A percentile compares a stretch with the other conserved stretches of the same genome.
These are phyloP conservation scores for Syzygium aqueum DNA, from an alignment of 345 rosid species.

Conservation along the genomic window DNA sequence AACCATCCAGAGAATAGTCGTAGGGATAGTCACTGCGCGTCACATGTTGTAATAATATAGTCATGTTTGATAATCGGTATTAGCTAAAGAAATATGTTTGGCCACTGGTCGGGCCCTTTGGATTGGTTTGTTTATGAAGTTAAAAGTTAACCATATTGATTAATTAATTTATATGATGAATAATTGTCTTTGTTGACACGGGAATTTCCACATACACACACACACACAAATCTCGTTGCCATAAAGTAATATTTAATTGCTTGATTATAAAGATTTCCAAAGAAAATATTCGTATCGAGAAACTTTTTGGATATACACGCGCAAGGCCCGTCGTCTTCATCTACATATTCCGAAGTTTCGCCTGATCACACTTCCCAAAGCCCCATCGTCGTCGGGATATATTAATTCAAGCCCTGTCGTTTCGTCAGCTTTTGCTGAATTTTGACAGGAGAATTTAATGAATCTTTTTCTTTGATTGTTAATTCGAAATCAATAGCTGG, in stretches of 20 bases:
- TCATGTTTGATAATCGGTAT: background rate
- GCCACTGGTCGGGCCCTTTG: background rate
- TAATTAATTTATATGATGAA: background rate
- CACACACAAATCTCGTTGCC: background rate
- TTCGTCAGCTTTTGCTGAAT: background rate
- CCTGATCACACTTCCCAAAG: background rate
- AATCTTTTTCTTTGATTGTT: background rate
- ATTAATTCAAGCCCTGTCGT: background rate
- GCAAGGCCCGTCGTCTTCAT: accelerated
- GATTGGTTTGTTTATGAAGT: background rate
- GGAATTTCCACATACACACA: background rate
- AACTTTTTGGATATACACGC: background rate
- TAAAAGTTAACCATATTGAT: background rate
- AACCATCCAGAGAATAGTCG: background rate
- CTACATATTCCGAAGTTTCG: background rate
- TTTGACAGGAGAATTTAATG: background rate
- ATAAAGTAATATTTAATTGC: background rate
- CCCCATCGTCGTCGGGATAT: background rate
- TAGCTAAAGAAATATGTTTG: background rate
- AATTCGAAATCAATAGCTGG: background rate
- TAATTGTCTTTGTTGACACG: background rate
- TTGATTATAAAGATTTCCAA: background rate
- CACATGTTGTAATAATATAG: background rate
- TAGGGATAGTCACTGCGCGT: background rate
- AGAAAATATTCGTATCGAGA: background rate